Evolutionary conservation across 306 rosid species (phyloP).

Genomic region (Citrullus colocynthis): DNA sequence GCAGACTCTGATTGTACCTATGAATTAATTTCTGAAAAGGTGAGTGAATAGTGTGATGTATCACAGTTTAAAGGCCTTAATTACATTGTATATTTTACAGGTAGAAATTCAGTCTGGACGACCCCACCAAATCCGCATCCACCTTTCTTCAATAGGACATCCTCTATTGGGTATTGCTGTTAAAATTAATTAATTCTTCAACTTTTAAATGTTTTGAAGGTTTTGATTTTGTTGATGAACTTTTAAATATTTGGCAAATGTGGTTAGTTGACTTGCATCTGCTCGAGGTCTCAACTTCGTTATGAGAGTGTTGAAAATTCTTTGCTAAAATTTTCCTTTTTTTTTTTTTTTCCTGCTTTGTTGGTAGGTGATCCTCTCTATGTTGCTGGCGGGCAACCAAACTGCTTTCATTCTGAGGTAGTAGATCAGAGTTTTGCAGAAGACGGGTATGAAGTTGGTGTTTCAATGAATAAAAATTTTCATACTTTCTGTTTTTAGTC

Average conservation of each 20-base stretch:
- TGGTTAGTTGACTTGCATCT: neutral
- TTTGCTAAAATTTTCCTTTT: neutral
- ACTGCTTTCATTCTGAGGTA: slow-evolving; percentile 30
- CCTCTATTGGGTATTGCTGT: slow-evolving; percentile 54
- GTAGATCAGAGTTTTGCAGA: slow-evolving; percentile 43
- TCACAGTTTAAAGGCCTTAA: neutral
- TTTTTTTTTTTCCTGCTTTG: neutral
- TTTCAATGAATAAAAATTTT: neutral
- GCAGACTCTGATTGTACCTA: neutral
- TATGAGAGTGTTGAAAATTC: neutral
- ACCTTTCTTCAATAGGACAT: slow-evolving; percentile 83
- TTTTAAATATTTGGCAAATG: neutral
- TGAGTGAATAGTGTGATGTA: neutral
- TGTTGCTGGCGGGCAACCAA: slow-evolving; percentile 68
- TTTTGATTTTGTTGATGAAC: neutral
- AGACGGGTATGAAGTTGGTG: slow-evolving; percentile 51
- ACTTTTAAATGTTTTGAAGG: neutral
- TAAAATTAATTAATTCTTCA: neutral
- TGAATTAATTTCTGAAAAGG: neutral
- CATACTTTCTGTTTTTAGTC: neutral
- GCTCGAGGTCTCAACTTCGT: neutral
- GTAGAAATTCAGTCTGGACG: slow-evolving; percentile 87
- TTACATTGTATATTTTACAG: slow-evolving; percentile 29
- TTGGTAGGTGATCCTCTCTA: slow-evolving; percentile 79
- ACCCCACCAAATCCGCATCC: slow-evolving; percentile 95